Base-by-base conservation (phyloP, 2,329 filamentous ascomycete genomes). In the Xenoacremonium recifei region DNA sequence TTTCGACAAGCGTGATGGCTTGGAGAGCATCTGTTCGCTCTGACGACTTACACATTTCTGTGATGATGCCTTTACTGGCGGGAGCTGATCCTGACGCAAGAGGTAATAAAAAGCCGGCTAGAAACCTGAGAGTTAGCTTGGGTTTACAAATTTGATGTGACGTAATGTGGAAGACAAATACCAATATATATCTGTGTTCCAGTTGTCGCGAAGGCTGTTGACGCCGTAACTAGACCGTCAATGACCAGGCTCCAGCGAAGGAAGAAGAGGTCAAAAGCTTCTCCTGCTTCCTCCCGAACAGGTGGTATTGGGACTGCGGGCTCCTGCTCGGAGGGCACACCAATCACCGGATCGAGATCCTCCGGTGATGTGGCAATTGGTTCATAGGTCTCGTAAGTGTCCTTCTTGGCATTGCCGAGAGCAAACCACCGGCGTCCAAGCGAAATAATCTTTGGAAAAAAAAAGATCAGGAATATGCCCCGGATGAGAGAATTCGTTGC, bases 121-220 rank as follows among this genome's bases (percentile, higher is more conserved):
- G 1, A n/a, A 21, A 4, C 0, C 3, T 38, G 1, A 39, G 35
- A 20, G n/a, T 29, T 5, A 21, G 7, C 5, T 6, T 25, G n/a
- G n/a, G n/a, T n/a, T n/a, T n/a, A n/a, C n/a, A n/a, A n/a, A n/a
- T n/a, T n/a, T n/a, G n/a, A n/a, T n/a, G n/a, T n/a, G n/a, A n/a
- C n/a, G n/a, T n/a, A n/a, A n/a, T n/a, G n/a, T n/a, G n/a, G n/a
- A n/a, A n/a, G n/a, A n/a, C n/a, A n/a, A n/a, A n/a, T n/a, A n/a
- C n/a, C n/a, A n/a, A n/a, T n/a, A n/a, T n/a, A n/a, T 85, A 88
- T 35, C 88, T 79, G 50, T 89, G 84, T 81, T 82, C 87, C 2
- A 75, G 73, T 35, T 77, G 75, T 79, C 0, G 82, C 80, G 48
- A 87, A 82, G 0, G 79, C 77, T 0, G 82, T 77, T 1, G 80